phyloP scores from a whole-genome alignment of 306 rosid species.

The Inga oerstediana region DNA sequence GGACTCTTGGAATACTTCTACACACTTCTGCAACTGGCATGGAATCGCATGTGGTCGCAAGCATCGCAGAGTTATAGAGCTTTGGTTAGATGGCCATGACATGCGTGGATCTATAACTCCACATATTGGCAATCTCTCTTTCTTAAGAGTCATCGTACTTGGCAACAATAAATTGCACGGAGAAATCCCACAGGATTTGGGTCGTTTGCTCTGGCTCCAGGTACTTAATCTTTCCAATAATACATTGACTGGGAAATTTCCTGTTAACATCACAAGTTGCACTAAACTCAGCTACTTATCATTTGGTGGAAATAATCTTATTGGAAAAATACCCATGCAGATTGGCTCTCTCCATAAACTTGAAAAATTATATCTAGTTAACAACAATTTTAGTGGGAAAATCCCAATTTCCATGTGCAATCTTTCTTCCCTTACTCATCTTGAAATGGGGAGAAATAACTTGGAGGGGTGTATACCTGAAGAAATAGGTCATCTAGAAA shows the following conservation, averaged over 20 bases:
- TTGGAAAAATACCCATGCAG: constrained; percentile 20
- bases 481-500: neutral
- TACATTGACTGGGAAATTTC: constrained; percentile 22
- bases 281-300: neutral
- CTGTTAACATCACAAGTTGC: constrained; percentile 8
- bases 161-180: neutral
- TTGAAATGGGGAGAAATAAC: fast-evolving
- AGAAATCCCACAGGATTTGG: constrained; percentile 3
- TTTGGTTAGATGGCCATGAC: neutral
- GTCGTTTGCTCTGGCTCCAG: constrained; percentile 6
- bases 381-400: neutral
- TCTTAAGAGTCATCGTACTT: constrained; percentile 17
- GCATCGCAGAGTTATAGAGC: constrained; percentile 22
- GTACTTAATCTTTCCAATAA: neutral
- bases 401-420: neutral
- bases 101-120: constrained; percentile 35
- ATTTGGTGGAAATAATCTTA: neutral
- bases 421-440: no score
- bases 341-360: constrained; percentile 11
- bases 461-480: neutral
- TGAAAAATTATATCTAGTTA: neutral
- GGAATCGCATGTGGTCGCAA: neutral
- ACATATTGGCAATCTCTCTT: constrained; percentile 30
- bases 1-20: no score
- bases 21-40: neutral